Percentiles rank a stretch among this genome's conserved stretches.
These are phyloP conservation scores for Trichoderma aggressivum DNA, from an alignment of 2,329 filamentous ascomycete species.

Conservation along the genomic window DNA sequence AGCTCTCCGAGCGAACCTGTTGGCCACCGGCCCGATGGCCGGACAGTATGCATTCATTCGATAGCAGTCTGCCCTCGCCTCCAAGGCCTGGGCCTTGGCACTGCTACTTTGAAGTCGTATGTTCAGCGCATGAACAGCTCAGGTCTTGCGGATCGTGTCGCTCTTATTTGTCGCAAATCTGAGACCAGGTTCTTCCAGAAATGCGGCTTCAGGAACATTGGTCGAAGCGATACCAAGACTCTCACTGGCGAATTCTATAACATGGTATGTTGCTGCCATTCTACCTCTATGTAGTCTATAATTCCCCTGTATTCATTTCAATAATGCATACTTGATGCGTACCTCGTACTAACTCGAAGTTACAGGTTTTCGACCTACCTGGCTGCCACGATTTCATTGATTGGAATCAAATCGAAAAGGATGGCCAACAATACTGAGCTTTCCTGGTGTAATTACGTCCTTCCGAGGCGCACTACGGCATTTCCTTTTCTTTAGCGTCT, in stretches of 20 bases:
- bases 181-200: constrained; percentile 72
- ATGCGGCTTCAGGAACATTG: constrained; percentile 68
- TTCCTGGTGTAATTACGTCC: not conserved
- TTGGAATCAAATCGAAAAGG: not conserved
- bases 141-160: constrained; percentile 67
- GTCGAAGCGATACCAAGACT: constrained; percentile 67
- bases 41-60: constrained; percentile 78
- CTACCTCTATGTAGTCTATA: not conserved
- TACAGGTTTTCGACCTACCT: constrained; percentile 1
- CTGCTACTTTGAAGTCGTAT: constrained; percentile 70
- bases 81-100: constrained; percentile 70
- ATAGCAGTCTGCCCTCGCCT: constrained; percentile 74
- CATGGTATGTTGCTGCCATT: constrained; percentile 59
- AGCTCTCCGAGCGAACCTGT: constrained; percentile 40
- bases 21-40: constrained; percentile 70
- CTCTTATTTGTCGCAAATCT: constrained; percentile 72
- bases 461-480: not conserved
- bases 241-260: constrained; percentile 79
- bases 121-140: constrained; percentile 71
- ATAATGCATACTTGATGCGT: not conserved
- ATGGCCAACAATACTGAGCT: not conserved
- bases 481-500: not conserved
- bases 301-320: not conserved
- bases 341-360: not conserved
- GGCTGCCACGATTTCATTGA: not conserved